Evolutionary conservation across 2,329 filamentous ascomycete genomes (phyloP), one percentile per base, ranked within the genome.

Genomic region (Tolypocladium sp.): DNA sequence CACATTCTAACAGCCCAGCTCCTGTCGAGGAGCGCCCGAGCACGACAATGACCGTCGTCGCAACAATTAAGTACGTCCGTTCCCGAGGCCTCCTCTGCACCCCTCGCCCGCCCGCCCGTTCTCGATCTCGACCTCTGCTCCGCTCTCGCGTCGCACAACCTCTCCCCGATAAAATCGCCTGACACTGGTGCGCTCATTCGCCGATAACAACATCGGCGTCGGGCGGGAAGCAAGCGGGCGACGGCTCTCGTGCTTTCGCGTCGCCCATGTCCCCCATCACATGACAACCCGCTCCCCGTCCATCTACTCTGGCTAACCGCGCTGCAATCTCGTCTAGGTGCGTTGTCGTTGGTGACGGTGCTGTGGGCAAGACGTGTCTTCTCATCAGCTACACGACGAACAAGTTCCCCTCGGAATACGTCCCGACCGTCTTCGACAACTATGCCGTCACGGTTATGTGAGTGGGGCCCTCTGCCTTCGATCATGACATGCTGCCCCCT

Each of bases 391-490:
- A 99, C 79, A 99, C 94, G 65, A 99, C 94, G 65, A 99, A 99
- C 84, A 97, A 97, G 72, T 99, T 99, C 76, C 94, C 94, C 41
- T 97, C 92, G 70, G 94, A 99, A 92, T 99, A 99, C 76, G 94
- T 99, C 60, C 94, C 94, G 57, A 99, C 94, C 37, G 94, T 99
- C 64, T 99, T 99, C 77, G 94, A 99, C 77, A 99, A 99, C 79
- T 99, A 99, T 84, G 94, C 94, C 60, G 94, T 99, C 74, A 99
- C 94, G 66, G 94, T 99, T 67, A 99, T 99, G 94, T 97, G 83
- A 87, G 92, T 88, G 59, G 62, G 9, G 68, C 63, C 52, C 44
- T 60, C 53, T 55, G 59, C 62, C 61, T 57, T 58, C 56, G 56
- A 56, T 61, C 56, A 57, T 60, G 35, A 37, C 35, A 2, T 37